Conservation (phyloP, 2,329 filamentous ascomycete species). For the Colletotrichum gloeosporioides region DNA sequence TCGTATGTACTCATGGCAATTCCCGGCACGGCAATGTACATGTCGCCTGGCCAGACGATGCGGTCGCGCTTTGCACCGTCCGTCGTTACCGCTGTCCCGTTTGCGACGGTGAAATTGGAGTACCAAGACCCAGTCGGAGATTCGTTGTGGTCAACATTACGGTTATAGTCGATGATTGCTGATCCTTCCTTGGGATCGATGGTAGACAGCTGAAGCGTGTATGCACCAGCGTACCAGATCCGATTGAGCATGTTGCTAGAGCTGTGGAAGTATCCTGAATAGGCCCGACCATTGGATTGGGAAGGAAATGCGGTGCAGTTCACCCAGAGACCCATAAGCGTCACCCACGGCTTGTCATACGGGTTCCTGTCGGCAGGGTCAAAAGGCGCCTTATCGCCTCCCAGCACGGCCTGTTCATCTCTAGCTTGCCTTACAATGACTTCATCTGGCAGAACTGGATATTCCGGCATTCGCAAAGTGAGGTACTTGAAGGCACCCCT, state of each 20-base stretch:
- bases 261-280: conserved; percentile 49
- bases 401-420: conserved; percentile 29
- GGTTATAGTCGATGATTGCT: conserved; percentile 39
- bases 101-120: conserved; percentile 35
- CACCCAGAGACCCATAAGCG: conserved; percentile 39
- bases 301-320: conserved; percentile 45
- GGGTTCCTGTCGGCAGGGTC: conserved; percentile 7
- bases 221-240: conserved; percentile 49
- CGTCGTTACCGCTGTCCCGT: conserved; percentile 36
- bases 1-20: conserved; percentile 22
- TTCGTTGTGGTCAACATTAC: conserved; percentile 32
- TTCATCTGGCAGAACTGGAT: conserved; percentile 32
- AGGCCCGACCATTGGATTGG: conserved; percentile 51
- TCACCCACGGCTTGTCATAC: conserved; percentile 31
- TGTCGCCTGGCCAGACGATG: conserved; percentile 63
- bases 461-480: conserved; percentile 42
- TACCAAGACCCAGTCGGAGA: conserved; percentile 38
- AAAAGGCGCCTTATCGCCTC: neutral
- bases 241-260: conserved; percentile 49
- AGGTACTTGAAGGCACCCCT: conserved; percentile 51
- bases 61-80: conserved; percentile 63
- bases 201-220: conserved; percentile 39
- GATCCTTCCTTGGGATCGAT: conserved; percentile 38
- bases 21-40: conserved; percentile 45
- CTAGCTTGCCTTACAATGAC: neutral